Percentiles rank a stretch among this genome's conserved stretches.
phyloP scores from a whole-genome alignment of 139 green algal species.

The Ettlia oleoabundans region DNA sequence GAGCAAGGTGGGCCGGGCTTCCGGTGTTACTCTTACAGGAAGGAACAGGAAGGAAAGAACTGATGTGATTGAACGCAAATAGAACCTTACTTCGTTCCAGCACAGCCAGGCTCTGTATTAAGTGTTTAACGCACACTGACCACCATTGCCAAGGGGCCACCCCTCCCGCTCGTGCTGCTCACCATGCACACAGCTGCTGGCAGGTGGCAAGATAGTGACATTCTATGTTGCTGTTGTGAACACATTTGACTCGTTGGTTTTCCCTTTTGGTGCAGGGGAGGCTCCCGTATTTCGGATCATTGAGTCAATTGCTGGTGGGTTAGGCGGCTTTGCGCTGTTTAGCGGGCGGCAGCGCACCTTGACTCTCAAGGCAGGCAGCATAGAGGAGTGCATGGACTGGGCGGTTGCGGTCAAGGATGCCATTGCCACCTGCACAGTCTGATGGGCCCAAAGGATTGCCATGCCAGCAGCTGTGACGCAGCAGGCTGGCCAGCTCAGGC shows the following conservation, averaged over 20 bases:
- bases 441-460: not conserved
- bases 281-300: constrained; percentile 69
- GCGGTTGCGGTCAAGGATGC: constrained; percentile 27
- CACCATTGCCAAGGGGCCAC: too few relatives aligned
- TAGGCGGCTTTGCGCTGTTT: constrained; percentile 43
- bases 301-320: constrained; percentile 41
- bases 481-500: too few relatives aligned
- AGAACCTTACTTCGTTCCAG: too few relatives aligned
- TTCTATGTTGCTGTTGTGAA: too few relatives aligned
- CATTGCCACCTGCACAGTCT: constrained; percentile 1
- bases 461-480: not conserved
- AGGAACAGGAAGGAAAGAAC: too few relatives aligned
- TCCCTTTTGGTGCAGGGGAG: constrained; percentile 55
- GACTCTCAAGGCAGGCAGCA: constrained; percentile 44
- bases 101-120: too few relatives aligned
- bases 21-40: too few relatives aligned
- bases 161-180: too few relatives aligned
- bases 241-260: too few relatives aligned
- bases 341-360: constrained; percentile 33
- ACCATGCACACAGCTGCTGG: not conserved
- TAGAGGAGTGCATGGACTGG: constrained; percentile 48
- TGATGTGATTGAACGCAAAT: too few relatives aligned
- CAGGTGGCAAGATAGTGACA: too few relatives aligned
- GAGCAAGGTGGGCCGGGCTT: constrained; percentile 52
- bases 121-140: too few relatives aligned